A percentile compares a stretch with the other conserved stretches of the same genome.
Conservation (phyloP, 2,329 filamentous ascomycete species). For the Nothophoma quercina region DNA sequence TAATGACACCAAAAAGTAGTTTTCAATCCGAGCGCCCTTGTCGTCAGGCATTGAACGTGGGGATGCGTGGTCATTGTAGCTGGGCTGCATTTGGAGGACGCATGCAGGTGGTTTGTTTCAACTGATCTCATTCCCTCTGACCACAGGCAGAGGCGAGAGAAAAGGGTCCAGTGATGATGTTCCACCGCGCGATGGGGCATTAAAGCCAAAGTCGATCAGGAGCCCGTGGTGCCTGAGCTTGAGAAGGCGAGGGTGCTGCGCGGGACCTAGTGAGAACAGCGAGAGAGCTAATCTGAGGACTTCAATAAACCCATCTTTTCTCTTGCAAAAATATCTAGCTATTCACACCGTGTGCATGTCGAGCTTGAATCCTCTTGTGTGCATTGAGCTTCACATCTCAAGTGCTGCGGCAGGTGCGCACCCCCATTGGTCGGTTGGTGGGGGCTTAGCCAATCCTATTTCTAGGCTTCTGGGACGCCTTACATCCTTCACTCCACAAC, state of each 20-base stretch:
- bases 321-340: too few relatives aligned
- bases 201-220: slow-evolving; percentile 48
- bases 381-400: too few relatives aligned
- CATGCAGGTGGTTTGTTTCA: slow-evolving; percentile 10
- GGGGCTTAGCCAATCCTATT: too few relatives aligned
- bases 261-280: slow-evolving; percentile 44
- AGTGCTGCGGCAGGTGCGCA: too few relatives aligned
- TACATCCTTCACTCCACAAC: too few relatives aligned
- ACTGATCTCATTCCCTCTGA: slow-evolving; percentile 14
- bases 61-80: slow-evolving; percentile 39
- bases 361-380: too few relatives aligned
- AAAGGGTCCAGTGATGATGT: slow-evolving; percentile 46
- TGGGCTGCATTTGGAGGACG: slow-evolving; percentile 7
- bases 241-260: slow-evolving; percentile 18
- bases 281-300: slow-evolving; percentile 49
- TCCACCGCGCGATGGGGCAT: slow-evolving; percentile 34
- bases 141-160: slow-evolving; percentile 20
- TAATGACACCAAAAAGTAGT: slow-evolving; percentile 43
- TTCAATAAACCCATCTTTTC: too few relatives aligned
- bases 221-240: slow-evolving; percentile 27
- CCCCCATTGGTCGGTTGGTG: too few relatives aligned
- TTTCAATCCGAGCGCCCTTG: slow-evolving; percentile 48
- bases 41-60: slow-evolving; percentile 19
- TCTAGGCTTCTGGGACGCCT: too few relatives aligned
- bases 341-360: too few relatives aligned